A percentile compares a stretch with the other conserved stretches of the same genome.
phyloP scores from a whole-genome alignment of 179 eudicot species.

The Beta lomatogona region DNA sequence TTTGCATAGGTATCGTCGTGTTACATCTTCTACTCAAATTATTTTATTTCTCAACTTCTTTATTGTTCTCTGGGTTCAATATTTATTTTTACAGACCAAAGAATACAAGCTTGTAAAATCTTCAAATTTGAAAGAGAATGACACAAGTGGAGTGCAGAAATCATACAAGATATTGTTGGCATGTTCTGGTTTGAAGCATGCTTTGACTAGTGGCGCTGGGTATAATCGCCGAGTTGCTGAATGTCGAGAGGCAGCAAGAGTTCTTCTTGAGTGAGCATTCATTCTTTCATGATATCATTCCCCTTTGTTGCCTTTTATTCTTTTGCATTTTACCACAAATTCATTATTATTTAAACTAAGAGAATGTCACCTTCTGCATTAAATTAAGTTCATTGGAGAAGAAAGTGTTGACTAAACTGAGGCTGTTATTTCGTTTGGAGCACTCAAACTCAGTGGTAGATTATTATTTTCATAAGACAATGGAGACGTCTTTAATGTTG shows the following conservation, averaged over 20 bases:
- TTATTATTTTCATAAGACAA: background rate
- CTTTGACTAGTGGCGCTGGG: slow-evolving; percentile 75
- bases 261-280: slow-evolving; percentile 68
- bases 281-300: slow-evolving; percentile 8
- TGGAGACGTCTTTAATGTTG: background rate
- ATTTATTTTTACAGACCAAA: slow-evolving; percentile 61
- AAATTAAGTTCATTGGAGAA: background rate
- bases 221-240: slow-evolving; percentile 86
- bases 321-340: slow-evolving; percentile 1
- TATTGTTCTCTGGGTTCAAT: slow-evolving; percentile 15
- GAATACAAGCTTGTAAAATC: slow-evolving; percentile 73
- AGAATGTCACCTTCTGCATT: background rate
- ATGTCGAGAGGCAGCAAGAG: slow-evolving; percentile 84
- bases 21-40: background rate
- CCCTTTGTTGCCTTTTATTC: background rate
- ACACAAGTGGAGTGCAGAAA: slow-evolving; percentile 38
- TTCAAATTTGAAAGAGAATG: slow-evolving; percentile 36
- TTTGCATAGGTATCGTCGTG: background rate
- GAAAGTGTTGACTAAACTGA: background rate
- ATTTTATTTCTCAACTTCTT: background rate
- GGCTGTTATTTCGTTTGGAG: background rate
- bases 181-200: slow-evolving; percentile 88
- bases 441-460: background rate
- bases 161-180: slow-evolving; percentile 85
- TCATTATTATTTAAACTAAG: background rate